phyloP scores from a whole-genome alignment of 1,139 yeast genomes.

The Scheffersomyces quercinus region DNA sequence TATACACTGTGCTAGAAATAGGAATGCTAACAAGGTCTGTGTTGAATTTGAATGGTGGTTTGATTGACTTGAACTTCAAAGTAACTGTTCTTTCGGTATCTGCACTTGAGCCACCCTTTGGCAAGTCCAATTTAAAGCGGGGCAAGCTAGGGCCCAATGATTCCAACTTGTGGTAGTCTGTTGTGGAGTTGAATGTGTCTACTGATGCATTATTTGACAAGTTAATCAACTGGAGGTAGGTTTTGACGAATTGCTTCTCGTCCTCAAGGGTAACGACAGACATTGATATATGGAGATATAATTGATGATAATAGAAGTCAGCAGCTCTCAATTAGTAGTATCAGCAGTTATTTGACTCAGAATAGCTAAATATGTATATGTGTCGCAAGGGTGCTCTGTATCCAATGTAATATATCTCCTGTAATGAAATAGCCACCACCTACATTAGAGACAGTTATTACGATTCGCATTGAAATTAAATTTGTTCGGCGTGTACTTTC shows the following conservation, averaged over 20 bases:
- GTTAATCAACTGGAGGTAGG: conserved; percentile 35
- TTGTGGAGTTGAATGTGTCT: conserved; percentile 30
- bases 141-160: conserved; percentile 48
- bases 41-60: conserved; percentile 45
- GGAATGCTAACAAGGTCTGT: conserved; percentile 25
- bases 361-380: too few species aligned
- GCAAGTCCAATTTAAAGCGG: conserved; percentile 27
- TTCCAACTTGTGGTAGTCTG: conserved; percentile 31
- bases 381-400: too few species aligned
- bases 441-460: too few species aligned
- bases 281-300: background rate
- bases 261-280: background rate
- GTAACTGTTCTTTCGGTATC: conserved; percentile 9
- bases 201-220: conserved; percentile 27
- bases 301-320: too few species aligned
- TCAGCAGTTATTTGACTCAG: too few species aligned
- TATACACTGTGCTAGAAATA: conserved; percentile 30
- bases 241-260: conserved; percentile 30
- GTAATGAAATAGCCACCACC: too few species aligned
- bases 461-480: too few species aligned
- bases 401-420: too few species aligned
- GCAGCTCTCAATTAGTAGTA: too few species aligned
- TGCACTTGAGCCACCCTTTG: conserved; percentile 12
- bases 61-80: conserved; percentile 41
- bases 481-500: too few species aligned